A percentile compares a stretch with the other conserved stretches of the same genome.
Conservation (phyloP, 2,329 filamentous ascomycete genomes). For the Nothophoma quercina region DNA sequence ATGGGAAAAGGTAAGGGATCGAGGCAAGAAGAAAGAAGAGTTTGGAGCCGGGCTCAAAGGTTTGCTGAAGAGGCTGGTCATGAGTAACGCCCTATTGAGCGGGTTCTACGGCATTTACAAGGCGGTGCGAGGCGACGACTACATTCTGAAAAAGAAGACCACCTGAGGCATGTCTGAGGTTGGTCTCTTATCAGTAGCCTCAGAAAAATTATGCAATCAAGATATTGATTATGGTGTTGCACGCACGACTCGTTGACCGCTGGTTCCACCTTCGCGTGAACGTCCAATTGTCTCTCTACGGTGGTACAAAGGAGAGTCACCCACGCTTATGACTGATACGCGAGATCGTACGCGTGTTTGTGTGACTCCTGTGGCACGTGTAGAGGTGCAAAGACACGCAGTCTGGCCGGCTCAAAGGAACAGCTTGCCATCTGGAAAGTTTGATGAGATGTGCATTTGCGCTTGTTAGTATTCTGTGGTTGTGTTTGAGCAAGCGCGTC, state of each 20-base stretch:
- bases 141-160: slow-evolving; percentile 39
- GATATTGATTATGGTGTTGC: too few relatives aligned
- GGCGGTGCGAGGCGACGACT: slow-evolving; percentile 43
- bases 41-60: slow-evolving; percentile 31
- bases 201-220: too few relatives aligned
- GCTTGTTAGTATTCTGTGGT: background rate
- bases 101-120: slow-evolving; percentile 52
- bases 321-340: slow-evolving; percentile 1
- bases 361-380: slow-evolving; percentile 3
- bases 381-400: background rate
- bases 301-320: slow-evolving; percentile 7
- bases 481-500: background rate
- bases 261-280: too few relatives aligned
- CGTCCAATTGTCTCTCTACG: background rate
- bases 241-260: too few relatives aligned
- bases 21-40: slow-evolving; percentile 38
- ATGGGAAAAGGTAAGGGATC: slow-evolving; percentile 68
- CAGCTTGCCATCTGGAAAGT: background rate
- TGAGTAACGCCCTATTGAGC: slow-evolving; percentile 41
- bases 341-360: slow-evolving; percentile 4
- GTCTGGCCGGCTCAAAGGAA: background rate
- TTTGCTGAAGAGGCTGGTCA: slow-evolving; percentile 31
- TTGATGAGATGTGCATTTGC: background rate
- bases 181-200: too few relatives aligned
- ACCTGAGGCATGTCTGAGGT: too few relatives aligned